A percentile compares a stretch with the other conserved stretches of the same genome.
phyloP scores from a whole-genome alignment of 768 basidiomycete genomes.

The Calocera cornea region DNA sequence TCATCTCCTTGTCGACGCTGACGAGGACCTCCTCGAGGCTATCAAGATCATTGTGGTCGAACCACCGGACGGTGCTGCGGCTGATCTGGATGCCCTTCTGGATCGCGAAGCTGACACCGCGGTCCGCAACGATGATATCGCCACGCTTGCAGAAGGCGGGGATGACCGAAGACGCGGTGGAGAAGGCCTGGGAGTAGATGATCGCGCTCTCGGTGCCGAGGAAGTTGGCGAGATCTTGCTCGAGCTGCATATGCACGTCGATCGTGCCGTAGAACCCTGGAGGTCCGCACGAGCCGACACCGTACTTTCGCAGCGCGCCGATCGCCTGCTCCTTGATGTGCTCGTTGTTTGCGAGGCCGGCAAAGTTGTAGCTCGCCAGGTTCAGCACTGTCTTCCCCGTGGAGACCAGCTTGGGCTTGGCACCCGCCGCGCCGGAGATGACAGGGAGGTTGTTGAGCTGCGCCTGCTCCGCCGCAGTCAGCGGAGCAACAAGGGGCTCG shows the following conservation, averaged over 20 bases:
- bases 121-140: constrained; percentile 95
- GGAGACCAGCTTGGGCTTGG: constrained; percentile 63
- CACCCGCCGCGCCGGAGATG: constrained; percentile 65
- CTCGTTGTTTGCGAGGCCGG: constrained; percentile 79
- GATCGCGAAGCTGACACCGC: constrained; percentile 88
- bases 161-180: constrained; percentile 84
- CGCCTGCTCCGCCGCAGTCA: constrained; percentile 43
- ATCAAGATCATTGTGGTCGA: constrained; percentile 86
- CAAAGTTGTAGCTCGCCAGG: constrained; percentile 82
- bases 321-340: constrained; percentile 73
- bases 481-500: constrained; percentile 59
- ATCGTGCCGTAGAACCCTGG: constrained; percentile 94
- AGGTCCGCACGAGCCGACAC: constrained; percentile 89
- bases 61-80: constrained; percentile 85
- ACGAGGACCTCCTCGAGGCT: constrained; percentile 81
- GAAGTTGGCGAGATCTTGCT: constrained; percentile 81
- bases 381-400: constrained; percentile 68
- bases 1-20: constrained; percentile 72
- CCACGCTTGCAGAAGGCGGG: constrained; percentile 96
- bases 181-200: constrained; percentile 87
- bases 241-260: constrained; percentile 83
- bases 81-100: constrained; percentile 94
- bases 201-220: constrained; percentile 80
- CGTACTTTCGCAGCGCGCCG: constrained; percentile 74
- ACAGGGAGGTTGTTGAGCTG: constrained; percentile 67